Base-by-base conservation (phyloP, 805 yeast genomes). In the Saccharomycopsis olivae region DNA sequence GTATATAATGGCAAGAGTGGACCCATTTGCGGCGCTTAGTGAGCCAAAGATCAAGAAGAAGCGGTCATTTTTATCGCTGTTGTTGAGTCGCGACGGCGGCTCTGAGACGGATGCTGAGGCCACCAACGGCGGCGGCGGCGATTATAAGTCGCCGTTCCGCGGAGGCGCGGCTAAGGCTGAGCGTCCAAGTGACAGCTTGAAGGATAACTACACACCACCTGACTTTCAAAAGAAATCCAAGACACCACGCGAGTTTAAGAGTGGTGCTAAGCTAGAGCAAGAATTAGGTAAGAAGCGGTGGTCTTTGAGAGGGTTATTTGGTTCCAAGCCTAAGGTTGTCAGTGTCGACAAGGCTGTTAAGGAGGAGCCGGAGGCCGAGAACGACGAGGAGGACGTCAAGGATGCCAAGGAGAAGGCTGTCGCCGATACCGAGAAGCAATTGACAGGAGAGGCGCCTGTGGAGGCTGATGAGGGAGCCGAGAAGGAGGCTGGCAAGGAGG, bases 11-110 rank as follows among this genome's bases (percentile, higher is more conserved):
- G n/a, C n/a, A n/a, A n/a, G n/a, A n/a, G n/a, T n/a, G n/a, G 48
- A 45, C 17, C 48, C 48, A 3, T 45, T 45, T 32, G 46, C 46
- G n/a, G 29, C 39, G n/a, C 33, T 44, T 15, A 39, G 33, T 5
- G 20, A 24, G 14, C 19, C 23, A 15, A 38, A 39, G 13, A 18
- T 20, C 4, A 38, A 29, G n/a, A 37, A 44, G 31, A 40, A 36
- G 24, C 28, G 19, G 38, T 40, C 47, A 4, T 44, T 44, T 28
- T 36, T 44, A 30, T 29, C 42, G 11, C 38, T 42, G 9, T n/a
- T 42, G 18, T 21, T 42, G 32, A n/a, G n/a, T n/a, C n/a, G n/a
- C 33, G 15, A 15, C 23, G 18, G 19, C n/a, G 19, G 24, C 14
- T 17, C 39, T 17, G 16, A 20, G n/a, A 13, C 36, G 16, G 17